Percentiles rank a stretch among this genome's conserved stretches.
These are phyloP conservation scores for Saraca asoca DNA, from an alignment of 331 rosid species.

Conservation along the genomic window DNA sequence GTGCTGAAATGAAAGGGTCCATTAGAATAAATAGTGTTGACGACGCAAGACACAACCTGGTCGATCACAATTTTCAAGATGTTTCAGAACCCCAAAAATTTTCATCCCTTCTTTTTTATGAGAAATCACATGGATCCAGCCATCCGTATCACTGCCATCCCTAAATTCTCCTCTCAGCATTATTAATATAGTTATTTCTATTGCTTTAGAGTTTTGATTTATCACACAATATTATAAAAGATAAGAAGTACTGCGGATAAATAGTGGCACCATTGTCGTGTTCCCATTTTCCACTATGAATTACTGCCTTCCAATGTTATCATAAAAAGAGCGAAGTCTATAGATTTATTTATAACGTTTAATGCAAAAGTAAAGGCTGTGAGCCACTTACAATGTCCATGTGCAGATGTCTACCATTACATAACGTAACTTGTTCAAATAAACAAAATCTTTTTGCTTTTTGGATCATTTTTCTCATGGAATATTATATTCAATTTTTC, in stretches of 20 bases:
- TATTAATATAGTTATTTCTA: no score
- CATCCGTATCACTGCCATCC: slow-evolving; percentile 34
- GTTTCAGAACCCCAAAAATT: slow-evolving; percentile 20
- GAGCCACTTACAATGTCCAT: no score
- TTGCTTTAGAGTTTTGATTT: slow-evolving; percentile 20
- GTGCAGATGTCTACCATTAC: no score
- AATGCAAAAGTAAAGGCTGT: no score
- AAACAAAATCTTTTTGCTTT: no score
- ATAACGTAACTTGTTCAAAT: no score
- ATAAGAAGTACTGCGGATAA: not conserved
- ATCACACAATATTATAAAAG: not conserved
- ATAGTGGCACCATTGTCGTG: not conserved
- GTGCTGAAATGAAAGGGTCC: slow-evolving; percentile 45
- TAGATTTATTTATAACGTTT: no score
- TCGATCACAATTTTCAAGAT: slow-evolving; percentile 62
- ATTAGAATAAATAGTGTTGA: slow-evolving; percentile 53
- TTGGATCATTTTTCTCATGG: no score
- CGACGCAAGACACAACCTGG: slow-evolving; percentile 39
- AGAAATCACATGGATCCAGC: slow-evolving; percentile 20
- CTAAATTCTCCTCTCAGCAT: slow-evolving; percentile 31
- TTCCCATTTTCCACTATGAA: slow-evolving; percentile 1
- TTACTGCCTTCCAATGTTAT: no score
- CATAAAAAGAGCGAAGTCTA: no score
- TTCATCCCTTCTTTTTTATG: not conserved
- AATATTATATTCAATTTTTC: no score